Percentiles rank a stretch among this genome's conserved stretches.
Evolutionary conservation across 768 basidiomycete genomes (phyloP).

Genomic region (Hortiboletus flavorubellus): DNA sequence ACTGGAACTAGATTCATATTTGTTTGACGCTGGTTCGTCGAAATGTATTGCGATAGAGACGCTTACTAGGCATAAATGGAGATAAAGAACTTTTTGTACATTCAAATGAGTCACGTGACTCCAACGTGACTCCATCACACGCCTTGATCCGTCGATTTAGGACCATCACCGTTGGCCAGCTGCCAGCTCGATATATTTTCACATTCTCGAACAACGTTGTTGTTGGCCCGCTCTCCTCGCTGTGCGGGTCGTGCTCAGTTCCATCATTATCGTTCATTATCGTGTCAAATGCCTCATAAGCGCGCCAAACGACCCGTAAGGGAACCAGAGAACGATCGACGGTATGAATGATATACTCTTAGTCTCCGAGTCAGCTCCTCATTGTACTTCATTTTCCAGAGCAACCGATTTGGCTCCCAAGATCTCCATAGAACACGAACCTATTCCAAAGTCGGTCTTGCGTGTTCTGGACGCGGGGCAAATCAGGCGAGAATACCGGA

Average conservation of each 20-base stretch:
- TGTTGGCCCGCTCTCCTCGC: conserved; percentile 1
- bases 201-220: conserved; percentile 12
- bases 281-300: conserved; percentile 61
- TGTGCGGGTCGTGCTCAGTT: not conserved
- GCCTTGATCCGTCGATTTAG: not conserved
- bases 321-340: conserved; percentile 40
- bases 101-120: too few relatives aligned
- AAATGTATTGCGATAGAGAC: not conserved
- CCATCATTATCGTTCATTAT: conserved; percentile 28
- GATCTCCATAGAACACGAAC: conserved; percentile 48
- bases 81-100: conserved; percentile 1
- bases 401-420: conserved; percentile 49
- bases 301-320: conserved; percentile 51
- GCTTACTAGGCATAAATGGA: not conserved
- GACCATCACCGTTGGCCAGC: not conserved
- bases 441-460: conserved; percentile 64
- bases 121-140: conserved; percentile 19
- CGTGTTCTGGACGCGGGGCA: conserved; percentile 62
- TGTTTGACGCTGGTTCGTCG: conserved; percentile 13
- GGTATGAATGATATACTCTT: conserved; percentile 33
- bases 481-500: conserved; percentile 53
- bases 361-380: not conserved
- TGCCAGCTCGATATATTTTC: not conserved
- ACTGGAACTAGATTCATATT: conserved; percentile 35
- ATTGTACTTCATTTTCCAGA: conserved; percentile 31